Conservation (phyloP, 805 yeast genomes). For the Starmera amethionina region DNA sequence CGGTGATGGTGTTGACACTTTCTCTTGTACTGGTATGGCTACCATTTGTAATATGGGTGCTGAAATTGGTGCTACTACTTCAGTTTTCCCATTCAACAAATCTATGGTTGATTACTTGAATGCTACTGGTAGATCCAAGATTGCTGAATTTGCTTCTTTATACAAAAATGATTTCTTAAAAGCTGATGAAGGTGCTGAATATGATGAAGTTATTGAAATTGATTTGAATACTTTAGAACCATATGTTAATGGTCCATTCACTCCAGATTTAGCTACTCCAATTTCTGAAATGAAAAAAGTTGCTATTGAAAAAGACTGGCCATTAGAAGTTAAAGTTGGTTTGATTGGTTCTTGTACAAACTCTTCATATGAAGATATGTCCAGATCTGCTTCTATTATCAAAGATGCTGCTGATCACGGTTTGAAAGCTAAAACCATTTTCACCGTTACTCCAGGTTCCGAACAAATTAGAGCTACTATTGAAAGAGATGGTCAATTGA, state of each 20-base stretch:
- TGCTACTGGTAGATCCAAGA: slow-evolving; percentile 79
- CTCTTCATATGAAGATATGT: slow-evolving; percentile 97
- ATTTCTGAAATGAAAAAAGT: slow-evolving; percentile 78
- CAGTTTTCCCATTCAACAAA: slow-evolving; percentile 92
- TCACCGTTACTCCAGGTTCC: slow-evolving; percentile 95
- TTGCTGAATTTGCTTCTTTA: slow-evolving; percentile 71
- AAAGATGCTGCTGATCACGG: slow-evolving; percentile 88
- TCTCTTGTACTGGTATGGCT: slow-evolving; percentile 98
- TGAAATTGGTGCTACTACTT: slow-evolving; percentile 97
- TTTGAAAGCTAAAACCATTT: slow-evolving; percentile 82
- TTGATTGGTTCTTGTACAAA: slow-evolving; percentile 98
- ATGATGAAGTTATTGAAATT: slow-evolving; percentile 88
- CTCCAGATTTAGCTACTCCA: slow-evolving; percentile 96
- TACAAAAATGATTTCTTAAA: slow-evolving; percentile 54
- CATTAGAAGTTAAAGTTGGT: slow-evolving; percentile 85
- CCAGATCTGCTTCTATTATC: slow-evolving; percentile 90
- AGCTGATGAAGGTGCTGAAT: slow-evolving; percentile 90
- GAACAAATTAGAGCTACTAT: slow-evolving; percentile 98
- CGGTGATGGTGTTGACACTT: slow-evolving; percentile 88
- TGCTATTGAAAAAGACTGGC: slow-evolving; percentile 85
- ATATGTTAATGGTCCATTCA: slow-evolving; percentile 94
- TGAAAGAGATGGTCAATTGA: slow-evolving; percentile 89
- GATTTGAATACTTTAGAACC: slow-evolving; percentile 89
- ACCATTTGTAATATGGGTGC: slow-evolving; percentile 99
- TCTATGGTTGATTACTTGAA: slow-evolving; percentile 79